phyloP scores from a whole-genome alignment of 192 early-diverging fungal genomes.

The Backusella australiensis region DNA sequence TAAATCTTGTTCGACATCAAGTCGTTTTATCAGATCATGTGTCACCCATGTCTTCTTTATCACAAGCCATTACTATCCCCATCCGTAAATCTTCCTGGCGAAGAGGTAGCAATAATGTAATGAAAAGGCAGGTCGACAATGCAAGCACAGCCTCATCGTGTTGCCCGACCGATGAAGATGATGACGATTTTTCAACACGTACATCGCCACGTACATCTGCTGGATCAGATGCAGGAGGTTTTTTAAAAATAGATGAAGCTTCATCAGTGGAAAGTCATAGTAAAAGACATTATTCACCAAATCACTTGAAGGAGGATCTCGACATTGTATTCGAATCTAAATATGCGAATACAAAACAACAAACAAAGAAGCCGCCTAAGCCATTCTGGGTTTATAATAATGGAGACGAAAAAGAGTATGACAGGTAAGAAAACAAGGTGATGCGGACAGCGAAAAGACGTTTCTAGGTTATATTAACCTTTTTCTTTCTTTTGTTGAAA shows the following conservation, averaged over 20 bases:
- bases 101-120: background rate
- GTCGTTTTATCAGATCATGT: slow-evolving; percentile 20
- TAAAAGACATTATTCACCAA: background rate
- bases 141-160: background rate
- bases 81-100: background rate
- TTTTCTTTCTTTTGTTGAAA: background rate
- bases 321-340: slow-evolving; percentile 9
- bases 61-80: background rate
- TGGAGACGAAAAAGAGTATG: slow-evolving; percentile 26
- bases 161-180: slow-evolving; percentile 1
- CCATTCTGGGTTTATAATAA: slow-evolving; percentile 17
- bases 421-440: slow-evolving; percentile 8
- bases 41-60: slow-evolving; percentile 11
- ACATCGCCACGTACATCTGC: slow-evolving; percentile 8
- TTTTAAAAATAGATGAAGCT: background rate
- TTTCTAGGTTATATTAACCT: background rate
- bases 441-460: background rate
- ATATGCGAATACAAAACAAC: background rate
- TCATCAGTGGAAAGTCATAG: background rate
- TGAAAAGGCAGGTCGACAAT: background rate
- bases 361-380: slow-evolving; percentile 1
- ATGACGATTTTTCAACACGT: slow-evolving; percentile 1
- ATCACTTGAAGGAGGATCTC: background rate
- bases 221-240: background rate
- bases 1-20: slow-evolving; percentile 21